Evolutionary conservation across 1,139 yeast genomes (phyloP).

Genomic region (Protomyces inouyei): DNA sequence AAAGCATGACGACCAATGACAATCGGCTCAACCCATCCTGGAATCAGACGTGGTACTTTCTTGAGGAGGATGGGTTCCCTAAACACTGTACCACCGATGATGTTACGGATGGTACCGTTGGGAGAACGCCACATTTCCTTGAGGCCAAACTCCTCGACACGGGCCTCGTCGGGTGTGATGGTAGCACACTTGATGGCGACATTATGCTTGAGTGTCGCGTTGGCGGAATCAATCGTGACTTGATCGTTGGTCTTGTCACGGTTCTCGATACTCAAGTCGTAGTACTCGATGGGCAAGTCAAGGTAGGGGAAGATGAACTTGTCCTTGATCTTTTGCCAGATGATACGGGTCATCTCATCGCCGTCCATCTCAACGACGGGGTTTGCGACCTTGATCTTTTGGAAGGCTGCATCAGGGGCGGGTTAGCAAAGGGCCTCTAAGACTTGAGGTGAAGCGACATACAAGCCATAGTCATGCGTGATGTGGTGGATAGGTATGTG

Average conservation of each 20-base stretch:
- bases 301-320: slow-evolving; percentile 72
- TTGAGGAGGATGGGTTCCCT: slow-evolving; percentile 93
- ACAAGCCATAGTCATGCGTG: background rate
- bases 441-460: background rate
- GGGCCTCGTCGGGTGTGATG: slow-evolving; percentile 95
- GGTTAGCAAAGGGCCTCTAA: background rate
- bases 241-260: slow-evolving; percentile 84
- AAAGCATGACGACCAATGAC: slow-evolving; percentile 96
- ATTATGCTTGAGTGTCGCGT: slow-evolving; percentile 79
- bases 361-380: slow-evolving; percentile 97
- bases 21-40: slow-evolving; percentile 92
- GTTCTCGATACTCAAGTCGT: slow-evolving; percentile 78
- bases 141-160: slow-evolving; percentile 81
- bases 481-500: background rate
- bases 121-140: slow-evolving; percentile 98
- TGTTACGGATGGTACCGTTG: slow-evolving; percentile 92
- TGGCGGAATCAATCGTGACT: slow-evolving; percentile 84
- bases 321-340: slow-evolving; percentile 80
- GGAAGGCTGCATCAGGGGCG: slow-evolving; percentile 28
- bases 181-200: slow-evolving; percentile 98
- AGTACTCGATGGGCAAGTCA: slow-evolving; percentile 83
- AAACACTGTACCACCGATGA: slow-evolving; percentile 92
- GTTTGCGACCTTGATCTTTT: slow-evolving; percentile 71
- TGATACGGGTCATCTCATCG: slow-evolving; percentile 91
- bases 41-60: slow-evolving; percentile 80